Conservation (phyloP, 2,329 filamentous ascomycete species). For the Scorias spongiosa region DNA sequence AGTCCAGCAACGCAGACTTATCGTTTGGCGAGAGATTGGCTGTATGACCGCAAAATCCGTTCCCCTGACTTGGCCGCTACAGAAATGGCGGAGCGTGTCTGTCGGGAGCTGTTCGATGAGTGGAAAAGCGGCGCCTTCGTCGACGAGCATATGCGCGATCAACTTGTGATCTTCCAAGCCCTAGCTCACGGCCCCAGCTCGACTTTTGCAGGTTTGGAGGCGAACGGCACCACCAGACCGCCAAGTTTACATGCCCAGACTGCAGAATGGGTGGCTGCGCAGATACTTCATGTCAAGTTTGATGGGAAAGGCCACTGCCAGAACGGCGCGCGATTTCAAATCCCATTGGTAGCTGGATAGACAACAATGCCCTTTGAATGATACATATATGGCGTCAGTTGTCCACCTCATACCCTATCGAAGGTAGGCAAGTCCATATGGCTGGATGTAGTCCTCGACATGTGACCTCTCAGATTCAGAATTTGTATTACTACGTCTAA, state of each 20-base stretch:
- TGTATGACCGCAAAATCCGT: slow-evolving; percentile 27
- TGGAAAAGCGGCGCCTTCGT: slow-evolving; percentile 33
- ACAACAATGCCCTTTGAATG: too few species aligned
- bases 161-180: slow-evolving; percentile 44
- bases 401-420: too few species aligned
- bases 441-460: too few species aligned
- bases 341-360: too few species aligned
- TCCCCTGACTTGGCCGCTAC: slow-evolving; percentile 5
- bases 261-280: slow-evolving; percentile 28
- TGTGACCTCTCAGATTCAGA: too few species aligned
- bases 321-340: neutral
- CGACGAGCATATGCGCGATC: slow-evolving; percentile 42
- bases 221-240: slow-evolving; percentile 12
- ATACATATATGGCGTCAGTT: too few species aligned
- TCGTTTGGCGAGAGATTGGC: slow-evolving; percentile 35
- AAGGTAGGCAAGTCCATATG: too few species aligned
- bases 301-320: slow-evolving; percentile 19
- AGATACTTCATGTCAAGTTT: slow-evolving; percentile 25
- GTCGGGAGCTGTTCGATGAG: slow-evolving; percentile 30
- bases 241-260: slow-evolving; percentile 31
- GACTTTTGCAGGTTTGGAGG: slow-evolving; percentile 10
- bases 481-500: too few species aligned
- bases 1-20: slow-evolving; percentile 21
- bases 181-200: slow-evolving; percentile 30
- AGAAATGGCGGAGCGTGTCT: slow-evolving; percentile 29